These are phyloP conservation scores for Diplodia mutila DNA, from an alignment of 2,329 filamentous ascomycete genomes.

Conservation along the genomic window DNA sequence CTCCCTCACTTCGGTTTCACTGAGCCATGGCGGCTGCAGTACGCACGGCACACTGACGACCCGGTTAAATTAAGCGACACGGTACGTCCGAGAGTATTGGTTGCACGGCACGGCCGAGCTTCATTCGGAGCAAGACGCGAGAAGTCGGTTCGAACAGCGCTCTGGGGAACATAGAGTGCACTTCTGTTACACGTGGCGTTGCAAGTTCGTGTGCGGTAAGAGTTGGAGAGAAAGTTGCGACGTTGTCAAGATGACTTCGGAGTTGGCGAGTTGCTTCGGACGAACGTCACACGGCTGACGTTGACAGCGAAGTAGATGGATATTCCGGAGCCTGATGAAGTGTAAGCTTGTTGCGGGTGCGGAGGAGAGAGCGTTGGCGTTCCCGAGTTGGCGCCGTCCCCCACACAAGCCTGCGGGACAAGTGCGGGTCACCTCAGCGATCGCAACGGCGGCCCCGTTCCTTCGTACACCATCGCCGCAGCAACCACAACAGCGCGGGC, in stretches of 20 bases:
- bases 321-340: too few relatives aligned
- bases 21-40: background rate
- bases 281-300: background rate
- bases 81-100: background rate
- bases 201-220: background rate
- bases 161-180: background rate
- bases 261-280: background rate
- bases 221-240: too few relatives aligned
- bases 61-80: background rate
- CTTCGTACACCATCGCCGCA: background rate
- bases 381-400: background rate
- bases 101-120: background rate
- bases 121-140: background rate
- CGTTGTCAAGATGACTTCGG: background rate
- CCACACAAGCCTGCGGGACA: background rate
- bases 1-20: background rate
- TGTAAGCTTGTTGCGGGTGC: background rate
- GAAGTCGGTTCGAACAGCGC: background rate
- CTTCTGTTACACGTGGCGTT: background rate
- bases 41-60: background rate
- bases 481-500: background rate
- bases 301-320: background rate
- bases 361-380: background rate
- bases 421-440: background rate
- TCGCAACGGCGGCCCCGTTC: slow-evolving; percentile 1